Conservation (phyloP, 306 rosid species). For the Ochetophila trinervis region DNA sequence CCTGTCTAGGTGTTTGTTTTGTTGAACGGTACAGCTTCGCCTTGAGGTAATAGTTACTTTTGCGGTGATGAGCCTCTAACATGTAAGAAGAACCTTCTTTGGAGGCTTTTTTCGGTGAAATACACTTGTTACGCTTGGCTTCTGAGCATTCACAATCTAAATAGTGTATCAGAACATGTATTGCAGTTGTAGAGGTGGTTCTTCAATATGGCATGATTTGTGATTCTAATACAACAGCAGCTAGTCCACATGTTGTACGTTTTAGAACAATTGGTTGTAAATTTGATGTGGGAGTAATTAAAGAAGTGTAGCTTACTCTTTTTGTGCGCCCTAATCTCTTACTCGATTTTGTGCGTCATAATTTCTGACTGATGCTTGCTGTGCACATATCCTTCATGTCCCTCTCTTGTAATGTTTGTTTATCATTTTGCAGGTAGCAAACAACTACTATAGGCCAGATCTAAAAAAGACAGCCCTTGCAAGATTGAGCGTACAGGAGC, state of each 20-base stretch:
- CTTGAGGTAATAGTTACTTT: not conserved
- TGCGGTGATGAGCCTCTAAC: constrained; percentile 52
- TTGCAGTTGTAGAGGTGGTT: too few species aligned
- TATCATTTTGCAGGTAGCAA: constrained; percentile 37
- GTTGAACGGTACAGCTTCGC: too few species aligned
- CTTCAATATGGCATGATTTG: not conserved
- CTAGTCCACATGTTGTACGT: too few species aligned
- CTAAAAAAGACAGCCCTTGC: constrained; percentile 77
- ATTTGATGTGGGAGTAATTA: too few species aligned
- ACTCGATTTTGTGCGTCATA: not conserved
- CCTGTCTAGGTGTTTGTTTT: too few species aligned
- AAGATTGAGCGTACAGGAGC: constrained; percentile 70
- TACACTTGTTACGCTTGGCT: constrained; percentile 83
- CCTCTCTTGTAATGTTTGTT: not conserved
- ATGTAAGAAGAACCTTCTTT: constrained; percentile 37
- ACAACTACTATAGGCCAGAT: constrained; percentile 73
- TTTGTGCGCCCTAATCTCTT: not conserved
- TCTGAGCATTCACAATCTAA: constrained; percentile 42
- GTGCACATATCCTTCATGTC: not conserved
- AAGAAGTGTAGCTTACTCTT: not conserved
- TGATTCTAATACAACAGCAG: too few species aligned
- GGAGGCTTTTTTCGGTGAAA: constrained; percentile 50
- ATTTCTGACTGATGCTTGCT: not conserved
- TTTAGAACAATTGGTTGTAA: too few species aligned
- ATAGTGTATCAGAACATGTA: not conserved